Evolutionary conservation across 345 rosid genomes (phyloP).

Genomic region (Viola odorata): DNA sequence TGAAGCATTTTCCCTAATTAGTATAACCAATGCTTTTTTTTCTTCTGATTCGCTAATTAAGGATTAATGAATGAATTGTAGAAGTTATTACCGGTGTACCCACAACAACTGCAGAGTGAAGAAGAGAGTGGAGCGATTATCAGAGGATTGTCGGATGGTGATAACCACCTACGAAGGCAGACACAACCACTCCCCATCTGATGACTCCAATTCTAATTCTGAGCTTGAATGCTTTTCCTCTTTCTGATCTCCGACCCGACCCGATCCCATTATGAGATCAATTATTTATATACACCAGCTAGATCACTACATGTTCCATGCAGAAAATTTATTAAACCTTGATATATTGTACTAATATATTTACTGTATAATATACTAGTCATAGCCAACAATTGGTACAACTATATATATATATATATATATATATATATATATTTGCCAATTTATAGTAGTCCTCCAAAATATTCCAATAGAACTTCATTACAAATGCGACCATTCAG

Average conservation of each 20-base stretch:
- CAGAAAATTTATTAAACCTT: neutral
- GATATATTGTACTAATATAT: neutral
- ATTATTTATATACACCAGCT: neutral
- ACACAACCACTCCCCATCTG: constrained; percentile 84
- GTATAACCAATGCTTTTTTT: too few species aligned
- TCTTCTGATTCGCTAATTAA: too few species aligned
- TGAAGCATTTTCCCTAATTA: too few species aligned
- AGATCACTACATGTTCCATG: neutral
- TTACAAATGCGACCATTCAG: too few species aligned
- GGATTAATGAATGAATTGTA: constrained; percentile 22
- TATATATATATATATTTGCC: too few species aligned
- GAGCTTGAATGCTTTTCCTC: constrained; percentile 67
- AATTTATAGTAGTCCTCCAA: too few species aligned
- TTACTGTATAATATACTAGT: neutral
- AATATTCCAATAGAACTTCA: too few species aligned
- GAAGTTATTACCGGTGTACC: constrained; percentile 90
- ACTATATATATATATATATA: too few species aligned
- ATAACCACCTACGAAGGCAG: constrained; percentile 98
- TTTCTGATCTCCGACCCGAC: constrained; percentile 28
- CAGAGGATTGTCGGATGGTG: constrained; percentile 96
- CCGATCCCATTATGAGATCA: neutral
- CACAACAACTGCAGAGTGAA: constrained; percentile 84
- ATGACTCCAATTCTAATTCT: constrained; percentile 64
- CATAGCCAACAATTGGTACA: neutral
- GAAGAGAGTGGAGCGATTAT: constrained; percentile 90